Conservation (phyloP, 768 basidiomycete genomes). For the Pulveroboletus sp. region DNA sequence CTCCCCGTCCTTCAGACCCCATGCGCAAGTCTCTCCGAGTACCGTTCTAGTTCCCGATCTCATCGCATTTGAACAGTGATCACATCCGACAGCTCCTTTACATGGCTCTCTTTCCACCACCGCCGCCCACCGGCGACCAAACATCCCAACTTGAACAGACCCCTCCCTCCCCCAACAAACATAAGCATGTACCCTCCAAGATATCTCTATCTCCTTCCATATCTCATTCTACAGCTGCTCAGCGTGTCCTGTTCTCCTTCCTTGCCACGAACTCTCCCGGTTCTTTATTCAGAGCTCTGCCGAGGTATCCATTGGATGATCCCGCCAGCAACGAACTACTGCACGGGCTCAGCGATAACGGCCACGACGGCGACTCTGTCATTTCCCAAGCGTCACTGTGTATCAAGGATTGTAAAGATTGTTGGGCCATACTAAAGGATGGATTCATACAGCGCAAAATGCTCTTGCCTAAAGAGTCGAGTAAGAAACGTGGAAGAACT, state of each 20-base stretch:
- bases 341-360: constrained; percentile 20
- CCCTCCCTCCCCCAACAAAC: constrained; percentile 46
- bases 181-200: constrained; percentile 38
- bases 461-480: constrained; percentile 14
- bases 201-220: constrained; percentile 42
- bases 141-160: constrained; percentile 19
- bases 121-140: constrained; percentile 13
- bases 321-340: constrained; percentile 1
- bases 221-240: constrained; percentile 49
- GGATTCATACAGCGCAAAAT: constrained; percentile 46
- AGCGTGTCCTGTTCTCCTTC: constrained; percentile 53
- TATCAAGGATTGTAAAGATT: constrained; percentile 51
- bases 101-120: constrained; percentile 62
- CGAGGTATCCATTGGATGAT: constrained; percentile 38
- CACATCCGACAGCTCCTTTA: constrained; percentile 70
- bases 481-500: constrained; percentile 33
- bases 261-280: constrained; percentile 54
- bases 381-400: constrained; percentile 54
- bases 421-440: constrained; percentile 60
- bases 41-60: constrained; percentile 9
- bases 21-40: constrained; percentile 43
- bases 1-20: constrained; percentile 54
- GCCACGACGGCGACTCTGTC: constrained; percentile 50
- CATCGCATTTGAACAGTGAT: constrained; percentile 36
- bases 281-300: constrained; percentile 53